Conservation (phyloP, 2,329 filamentous ascomycete genomes). For the Chaetomiaceae sp. region DNA sequence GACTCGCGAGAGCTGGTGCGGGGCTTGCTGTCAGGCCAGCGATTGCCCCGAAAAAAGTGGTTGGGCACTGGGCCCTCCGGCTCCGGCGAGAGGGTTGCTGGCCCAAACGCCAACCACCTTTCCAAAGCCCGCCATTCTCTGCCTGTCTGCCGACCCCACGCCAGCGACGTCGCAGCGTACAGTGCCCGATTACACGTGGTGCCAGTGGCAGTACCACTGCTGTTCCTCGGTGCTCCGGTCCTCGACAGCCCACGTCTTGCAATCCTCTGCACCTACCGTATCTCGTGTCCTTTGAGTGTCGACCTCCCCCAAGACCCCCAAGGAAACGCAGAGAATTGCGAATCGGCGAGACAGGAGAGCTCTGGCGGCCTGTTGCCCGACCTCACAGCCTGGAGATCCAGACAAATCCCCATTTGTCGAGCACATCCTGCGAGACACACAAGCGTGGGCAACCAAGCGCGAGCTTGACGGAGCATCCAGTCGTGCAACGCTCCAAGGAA, state of each 20-base stretch:
- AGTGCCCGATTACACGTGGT: conserved; percentile 31
- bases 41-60: conserved; percentile 14
- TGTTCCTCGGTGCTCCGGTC: conserved; percentile 11
- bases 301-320: neutral
- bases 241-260: conserved; percentile 17
- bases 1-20: neutral
- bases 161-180: conserved; percentile 15
- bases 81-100: no score
- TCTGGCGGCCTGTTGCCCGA: conserved; percentile 13
- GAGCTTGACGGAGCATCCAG: neutral
- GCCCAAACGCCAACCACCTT: neutral
- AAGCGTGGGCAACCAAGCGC: conserved; percentile 5
- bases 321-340: conserved; percentile 4
- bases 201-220: conserved; percentile 26
- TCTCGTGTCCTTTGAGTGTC: conserved; percentile 4
- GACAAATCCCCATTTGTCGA: conserved; percentile 7
- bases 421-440: conserved; percentile 6
- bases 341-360: neutral
- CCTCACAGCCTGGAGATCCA: conserved; percentile 6
- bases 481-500: conserved; percentile 2
- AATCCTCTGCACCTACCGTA: neutral
- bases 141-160: conserved; percentile 23
- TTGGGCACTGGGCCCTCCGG: conserved; percentile 21
- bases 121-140: no score
- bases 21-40: conserved; percentile 14